Evolutionary conservation across 352 stramenopile species (phyloP).

Genomic region (Thalassiosira livingstoniorum): DNA sequence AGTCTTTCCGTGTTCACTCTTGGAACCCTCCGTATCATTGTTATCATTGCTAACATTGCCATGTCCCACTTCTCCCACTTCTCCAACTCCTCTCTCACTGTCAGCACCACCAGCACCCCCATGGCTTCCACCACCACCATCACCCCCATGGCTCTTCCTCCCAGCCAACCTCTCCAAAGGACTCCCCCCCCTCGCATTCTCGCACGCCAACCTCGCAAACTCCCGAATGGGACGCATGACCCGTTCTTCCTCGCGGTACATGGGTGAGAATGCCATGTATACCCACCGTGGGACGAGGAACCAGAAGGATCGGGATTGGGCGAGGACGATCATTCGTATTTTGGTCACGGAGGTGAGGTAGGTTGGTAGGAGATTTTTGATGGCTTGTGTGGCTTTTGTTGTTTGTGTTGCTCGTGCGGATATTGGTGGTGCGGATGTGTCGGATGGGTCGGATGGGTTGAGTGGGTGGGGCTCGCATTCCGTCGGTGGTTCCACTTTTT

Average conservation of each 20-base stretch:
- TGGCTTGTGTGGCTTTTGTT: constrained; percentile 17
- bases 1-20: no score
- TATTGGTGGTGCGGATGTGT: no score
- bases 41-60: no score
- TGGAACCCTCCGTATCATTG: no score
- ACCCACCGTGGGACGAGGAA: constrained; percentile 84
- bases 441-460: no score
- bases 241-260: constrained; percentile 82
- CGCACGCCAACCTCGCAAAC: constrained; percentile 76
- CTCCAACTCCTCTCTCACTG: no score
- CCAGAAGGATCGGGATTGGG: constrained; percentile 85
- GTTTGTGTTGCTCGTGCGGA: background rate
- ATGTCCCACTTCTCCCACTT: no score
- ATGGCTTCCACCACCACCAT: no score
- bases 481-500: background rate
- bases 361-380: constrained; percentile 44
- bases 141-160: constrained; percentile 56
- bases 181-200: constrained; percentile 60
- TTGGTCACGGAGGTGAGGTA: constrained; percentile 83
- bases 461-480: no score
- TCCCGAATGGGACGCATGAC: constrained; percentile 79
- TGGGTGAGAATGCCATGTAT: constrained; percentile 79
- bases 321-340: constrained; percentile 87
- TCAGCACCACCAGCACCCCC: no score
- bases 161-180: constrained; percentile 60